These are phyloP conservation scores for Pestalotiopsis sp. DNA, from an alignment of 2,329 filamentous ascomycete species.

Conservation along the genomic window DNA sequence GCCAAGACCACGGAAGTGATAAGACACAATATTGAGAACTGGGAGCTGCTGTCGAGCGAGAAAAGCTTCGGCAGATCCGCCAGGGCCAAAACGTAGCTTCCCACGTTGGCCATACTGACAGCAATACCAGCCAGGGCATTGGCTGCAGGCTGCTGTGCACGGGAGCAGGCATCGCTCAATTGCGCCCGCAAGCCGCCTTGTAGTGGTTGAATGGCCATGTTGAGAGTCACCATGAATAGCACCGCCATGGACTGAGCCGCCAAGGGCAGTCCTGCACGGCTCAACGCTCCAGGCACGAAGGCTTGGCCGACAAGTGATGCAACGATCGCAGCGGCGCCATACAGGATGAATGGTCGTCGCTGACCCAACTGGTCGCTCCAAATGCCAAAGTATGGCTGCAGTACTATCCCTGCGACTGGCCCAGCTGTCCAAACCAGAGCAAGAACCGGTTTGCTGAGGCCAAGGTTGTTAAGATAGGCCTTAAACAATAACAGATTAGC, in stretches of 20 bases:
- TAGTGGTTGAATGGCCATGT: background rate
- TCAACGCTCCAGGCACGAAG: background rate
- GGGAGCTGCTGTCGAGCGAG: background rate
- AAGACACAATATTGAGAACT: background rate
- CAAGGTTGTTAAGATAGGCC: background rate
- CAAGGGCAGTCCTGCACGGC: too few relatives aligned
- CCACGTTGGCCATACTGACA: background rate
- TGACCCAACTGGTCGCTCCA: background rate
- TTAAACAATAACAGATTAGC: background rate
- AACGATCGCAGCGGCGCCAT: background rate
- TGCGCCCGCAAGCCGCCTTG: background rate
- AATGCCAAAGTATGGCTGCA: constrained; percentile 1
- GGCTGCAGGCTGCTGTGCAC: background rate
- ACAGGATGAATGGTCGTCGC: background rate
- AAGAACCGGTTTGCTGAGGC: background rate
- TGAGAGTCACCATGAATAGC: background rate
- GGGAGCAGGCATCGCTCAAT: background rate
- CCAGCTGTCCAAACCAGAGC: background rate
- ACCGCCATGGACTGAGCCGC: background rate
- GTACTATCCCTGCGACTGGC: background rate
- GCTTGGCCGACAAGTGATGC: background rate
- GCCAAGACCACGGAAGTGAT: background rate
- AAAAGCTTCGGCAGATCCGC: background rate
- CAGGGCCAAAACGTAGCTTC: background rate
- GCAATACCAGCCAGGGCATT: background rate